Evolutionary conservation across 2,329 filamentous ascomycete species (phyloP).

Genomic region (Diaporthe sp.): DNA sequence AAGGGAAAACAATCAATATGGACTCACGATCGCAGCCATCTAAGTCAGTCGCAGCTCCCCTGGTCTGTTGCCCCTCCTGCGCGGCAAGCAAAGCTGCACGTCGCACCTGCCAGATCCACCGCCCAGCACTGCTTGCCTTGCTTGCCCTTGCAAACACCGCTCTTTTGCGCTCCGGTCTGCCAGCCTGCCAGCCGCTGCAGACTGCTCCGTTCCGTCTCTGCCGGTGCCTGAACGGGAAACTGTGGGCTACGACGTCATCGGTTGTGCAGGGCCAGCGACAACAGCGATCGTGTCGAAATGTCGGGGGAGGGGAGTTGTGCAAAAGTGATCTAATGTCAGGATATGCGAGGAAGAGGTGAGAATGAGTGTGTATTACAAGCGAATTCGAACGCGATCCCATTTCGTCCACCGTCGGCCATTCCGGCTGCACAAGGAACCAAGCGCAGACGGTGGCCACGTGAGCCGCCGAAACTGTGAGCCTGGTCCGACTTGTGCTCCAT

Average conservation of each 20-base stretch:
- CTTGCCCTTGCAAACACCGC: not conserved
- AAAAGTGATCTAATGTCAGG: not conserved
- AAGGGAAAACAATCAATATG: not conserved
- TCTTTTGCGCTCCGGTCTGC: not conserved
- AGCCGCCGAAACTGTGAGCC: not conserved
- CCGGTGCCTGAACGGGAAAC: not conserved
- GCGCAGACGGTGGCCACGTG: constrained; percentile 26
- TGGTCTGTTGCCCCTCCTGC: constrained; percentile 9
- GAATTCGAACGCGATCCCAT: not conserved
- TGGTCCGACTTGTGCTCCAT: not conserved
- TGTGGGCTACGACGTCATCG: constrained; percentile 21
- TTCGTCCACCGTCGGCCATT: constrained; percentile 21
- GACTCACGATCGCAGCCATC: constrained; percentile 35
- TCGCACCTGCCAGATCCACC: constrained; percentile 19
- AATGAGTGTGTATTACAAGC: not conserved
- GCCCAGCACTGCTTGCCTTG: constrained; percentile 6
- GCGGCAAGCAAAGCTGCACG: constrained; percentile 10
- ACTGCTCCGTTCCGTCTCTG: constrained; percentile 10
- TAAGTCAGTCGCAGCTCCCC: constrained; percentile 16
- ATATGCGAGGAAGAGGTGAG: not conserved
- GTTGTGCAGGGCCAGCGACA: not conserved
- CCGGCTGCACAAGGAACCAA: constrained; percentile 7
- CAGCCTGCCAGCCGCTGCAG: not conserved
- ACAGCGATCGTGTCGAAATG: not conserved
- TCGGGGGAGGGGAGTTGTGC: not conserved